These are phyloP conservation scores for Xylariaceae sp. DNA, from an alignment of 2,329 filamentous ascomycete genomes.

Conservation along the genomic window DNA sequence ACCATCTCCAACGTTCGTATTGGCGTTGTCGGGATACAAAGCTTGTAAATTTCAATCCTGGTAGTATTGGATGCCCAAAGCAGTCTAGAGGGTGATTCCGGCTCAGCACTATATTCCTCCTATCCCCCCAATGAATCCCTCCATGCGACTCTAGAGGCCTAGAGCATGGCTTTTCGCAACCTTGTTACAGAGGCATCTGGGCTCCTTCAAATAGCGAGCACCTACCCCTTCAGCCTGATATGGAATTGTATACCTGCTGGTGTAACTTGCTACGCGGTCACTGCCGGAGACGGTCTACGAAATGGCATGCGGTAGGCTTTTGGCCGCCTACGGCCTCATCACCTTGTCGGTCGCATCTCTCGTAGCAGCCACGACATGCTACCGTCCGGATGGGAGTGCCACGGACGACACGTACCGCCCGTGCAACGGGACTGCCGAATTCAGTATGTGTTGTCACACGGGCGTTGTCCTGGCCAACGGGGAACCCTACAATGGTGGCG, in stretches of 20 bases:
- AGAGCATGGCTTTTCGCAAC: too few relatives aligned
- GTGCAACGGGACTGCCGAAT: slow-evolving; percentile 6
- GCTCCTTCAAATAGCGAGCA: background rate
- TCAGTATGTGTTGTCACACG: slow-evolving; percentile 6
- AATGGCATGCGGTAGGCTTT: background rate
- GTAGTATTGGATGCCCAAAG: background rate
- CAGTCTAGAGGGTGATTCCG: background rate
- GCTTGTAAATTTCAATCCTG: background rate
- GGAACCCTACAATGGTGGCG: background rate
- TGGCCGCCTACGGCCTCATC: background rate
- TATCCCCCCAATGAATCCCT: background rate
- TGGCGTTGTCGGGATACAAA: background rate
- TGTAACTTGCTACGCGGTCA: background rate
- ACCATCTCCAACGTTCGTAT: background rate
- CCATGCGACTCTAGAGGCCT: too few relatives aligned
- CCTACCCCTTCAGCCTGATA: background rate
- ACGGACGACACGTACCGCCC: slow-evolving; percentile 2
- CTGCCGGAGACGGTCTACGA: background rate
- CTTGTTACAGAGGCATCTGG: background rate
- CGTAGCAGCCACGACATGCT: slow-evolving; percentile 3
- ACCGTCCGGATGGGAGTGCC: slow-evolving; percentile 2
- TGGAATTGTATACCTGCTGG: background rate
- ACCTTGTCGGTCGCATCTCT: background rate
- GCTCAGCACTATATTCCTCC: background rate
- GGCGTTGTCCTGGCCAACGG: background rate